Evolutionary conservation across 2,329 filamentous ascomycete species (phyloP).

Genomic region (Aspergillus brasiliensis): DNA sequence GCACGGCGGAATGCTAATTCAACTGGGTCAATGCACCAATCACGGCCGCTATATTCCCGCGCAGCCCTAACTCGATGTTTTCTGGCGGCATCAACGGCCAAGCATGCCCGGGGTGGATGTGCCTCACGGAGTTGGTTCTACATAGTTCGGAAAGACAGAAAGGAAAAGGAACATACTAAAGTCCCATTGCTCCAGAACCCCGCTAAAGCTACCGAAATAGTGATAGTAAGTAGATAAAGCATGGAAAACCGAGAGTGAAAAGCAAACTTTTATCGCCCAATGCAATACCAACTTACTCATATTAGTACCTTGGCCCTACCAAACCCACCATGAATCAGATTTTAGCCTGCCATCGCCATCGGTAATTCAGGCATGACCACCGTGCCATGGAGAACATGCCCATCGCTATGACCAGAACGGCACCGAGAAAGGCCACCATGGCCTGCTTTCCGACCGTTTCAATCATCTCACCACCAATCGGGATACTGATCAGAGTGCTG

Average conservation of each 20-base stretch:
- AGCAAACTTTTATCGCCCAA: too few relatives aligned
- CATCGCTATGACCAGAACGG: slow-evolving; percentile 43
- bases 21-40: neutral
- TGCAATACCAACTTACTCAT: neutral
- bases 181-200: too few relatives aligned
- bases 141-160: too few relatives aligned
- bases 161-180: too few relatives aligned
- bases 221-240: too few relatives aligned
- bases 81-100: neutral
- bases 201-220: too few relatives aligned
- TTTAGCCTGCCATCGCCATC: slow-evolving; percentile 36
- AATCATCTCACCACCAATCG: slow-evolving; percentile 53
- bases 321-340: neutral
- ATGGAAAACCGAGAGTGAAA: too few relatives aligned
- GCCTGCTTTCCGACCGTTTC: slow-evolving; percentile 48
- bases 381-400: slow-evolving; percentile 37
- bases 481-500: slow-evolving; percentile 50
- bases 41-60: neutral
- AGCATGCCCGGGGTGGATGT: too few relatives aligned
- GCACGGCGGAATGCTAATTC: neutral
- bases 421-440: slow-evolving; percentile 50
- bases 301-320: neutral
- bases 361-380: slow-evolving; percentile 43
- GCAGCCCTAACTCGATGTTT: neutral
- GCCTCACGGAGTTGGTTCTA: fast-evolving